These are phyloP conservation scores for Pseudogymnoascus sp. DNA, from an alignment of 2,329 filamentous ascomycete genomes.

Conservation along the genomic window DNA sequence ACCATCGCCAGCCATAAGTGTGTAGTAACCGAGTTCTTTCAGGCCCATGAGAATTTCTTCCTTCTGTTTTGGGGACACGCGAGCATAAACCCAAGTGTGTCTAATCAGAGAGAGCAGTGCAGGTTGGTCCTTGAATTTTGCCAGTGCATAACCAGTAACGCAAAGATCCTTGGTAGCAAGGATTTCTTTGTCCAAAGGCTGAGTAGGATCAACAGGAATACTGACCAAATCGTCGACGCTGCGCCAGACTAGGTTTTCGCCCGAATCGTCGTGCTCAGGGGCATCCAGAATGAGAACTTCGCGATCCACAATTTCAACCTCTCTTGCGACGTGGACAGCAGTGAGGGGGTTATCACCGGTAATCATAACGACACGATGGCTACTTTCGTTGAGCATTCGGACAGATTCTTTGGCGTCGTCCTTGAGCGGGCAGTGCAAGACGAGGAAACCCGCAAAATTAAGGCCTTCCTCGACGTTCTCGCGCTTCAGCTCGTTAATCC, in stretches of 20 bases:
- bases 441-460: slow-evolving; percentile 88
- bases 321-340: slow-evolving; percentile 86
- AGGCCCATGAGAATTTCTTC: slow-evolving; percentile 95
- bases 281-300: slow-evolving; percentile 92
- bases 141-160: slow-evolving; percentile 86
- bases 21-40: slow-evolving; percentile 95
- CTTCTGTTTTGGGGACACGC: slow-evolving; percentile 97
- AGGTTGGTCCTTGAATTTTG: slow-evolving; percentile 75
- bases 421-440: slow-evolving; percentile 91
- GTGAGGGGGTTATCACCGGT: slow-evolving; percentile 97
- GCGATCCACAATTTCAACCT: slow-evolving; percentile 96
- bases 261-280: slow-evolving; percentile 77
- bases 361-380: slow-evolving; percentile 97
- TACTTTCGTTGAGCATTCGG: slow-evolving; percentile 97
- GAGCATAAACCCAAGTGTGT: slow-evolving; percentile 94
- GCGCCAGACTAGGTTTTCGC: slow-evolving; percentile 81
- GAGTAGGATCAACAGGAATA: slow-evolving; percentile 75
- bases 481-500: slow-evolving; percentile 88
- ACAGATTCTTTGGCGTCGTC: slow-evolving; percentile 92
- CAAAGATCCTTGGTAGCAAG: slow-evolving; percentile 84
- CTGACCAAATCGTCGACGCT: slow-evolving; percentile 85
- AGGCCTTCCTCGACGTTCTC: slow-evolving; percentile 83
- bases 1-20: slow-evolving; percentile 95
- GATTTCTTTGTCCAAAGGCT: slow-evolving; percentile 73
- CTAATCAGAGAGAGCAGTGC: slow-evolving; percentile 72